Evolutionary conservation across 1,284 basidiomycete species (phyloP).

Genomic region (Naganishia sp.): DNA sequence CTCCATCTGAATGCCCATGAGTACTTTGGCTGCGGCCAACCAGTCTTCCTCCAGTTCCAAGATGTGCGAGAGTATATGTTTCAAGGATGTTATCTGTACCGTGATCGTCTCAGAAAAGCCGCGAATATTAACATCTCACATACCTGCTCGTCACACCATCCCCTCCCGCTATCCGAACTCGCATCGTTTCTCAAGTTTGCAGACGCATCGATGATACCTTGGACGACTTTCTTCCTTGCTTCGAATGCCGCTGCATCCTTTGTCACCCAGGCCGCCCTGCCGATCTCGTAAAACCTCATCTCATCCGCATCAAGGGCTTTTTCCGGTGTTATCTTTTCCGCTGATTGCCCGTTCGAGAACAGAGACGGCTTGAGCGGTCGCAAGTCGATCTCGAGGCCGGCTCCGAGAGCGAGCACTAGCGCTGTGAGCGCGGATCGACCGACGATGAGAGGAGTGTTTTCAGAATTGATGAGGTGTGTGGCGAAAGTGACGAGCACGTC

Average conservation of each 20-base stretch:
- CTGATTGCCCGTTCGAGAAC: constrained; percentile 21
- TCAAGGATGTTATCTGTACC: constrained; percentile 72
- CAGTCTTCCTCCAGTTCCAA: constrained; percentile 91
- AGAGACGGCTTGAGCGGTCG: constrained; percentile 19
- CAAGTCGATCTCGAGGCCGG: constrained; percentile 37
- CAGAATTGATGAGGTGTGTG: constrained; percentile 46
- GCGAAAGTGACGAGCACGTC: constrained; percentile 36
- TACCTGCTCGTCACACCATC: constrained; percentile 93
- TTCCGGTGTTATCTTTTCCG: constrained; percentile 31
- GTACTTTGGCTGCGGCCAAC: constrained; percentile 83
- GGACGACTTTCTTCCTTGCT: constrained; percentile 43
- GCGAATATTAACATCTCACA: constrained; percentile 39
- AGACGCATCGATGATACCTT: constrained; percentile 57
- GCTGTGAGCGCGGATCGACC: constrained; percentile 47
- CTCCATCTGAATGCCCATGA: constrained; percentile 88
- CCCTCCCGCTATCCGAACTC: constrained; percentile 29
- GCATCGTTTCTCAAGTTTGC: constrained; percentile 34
- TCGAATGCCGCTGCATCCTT: constrained; percentile 39
- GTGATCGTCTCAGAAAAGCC: constrained; percentile 8
- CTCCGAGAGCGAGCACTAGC: constrained; percentile 43
- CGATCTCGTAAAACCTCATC: constrained; percentile 38
- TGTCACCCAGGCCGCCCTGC: constrained; percentile 38
- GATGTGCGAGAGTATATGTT: constrained; percentile 83
- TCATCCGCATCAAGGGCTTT: constrained; percentile 34
- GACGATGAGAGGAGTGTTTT: constrained; percentile 47